phyloP scores from a whole-genome alignment of 192 early-diverging fungal genomes.

The Gonapodya prolifera region DNA sequence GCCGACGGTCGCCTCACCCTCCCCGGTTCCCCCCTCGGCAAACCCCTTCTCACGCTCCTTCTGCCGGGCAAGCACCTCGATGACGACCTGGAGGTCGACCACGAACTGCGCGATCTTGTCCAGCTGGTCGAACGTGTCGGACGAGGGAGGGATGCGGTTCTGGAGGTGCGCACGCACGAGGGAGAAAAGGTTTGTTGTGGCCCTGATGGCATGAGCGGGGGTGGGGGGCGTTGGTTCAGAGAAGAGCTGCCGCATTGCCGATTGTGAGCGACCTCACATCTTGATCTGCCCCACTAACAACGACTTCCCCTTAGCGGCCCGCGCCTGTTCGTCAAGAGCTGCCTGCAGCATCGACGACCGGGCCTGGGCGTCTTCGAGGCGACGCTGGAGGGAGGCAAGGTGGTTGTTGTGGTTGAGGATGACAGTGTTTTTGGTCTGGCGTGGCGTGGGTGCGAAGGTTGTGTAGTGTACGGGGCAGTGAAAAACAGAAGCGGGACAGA shows the following conservation, averaged over 20 bases:
- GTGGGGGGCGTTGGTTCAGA: too few species aligned
- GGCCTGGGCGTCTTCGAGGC: slow-evolving; percentile 33
- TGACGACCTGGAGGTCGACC: slow-evolving; percentile 14
- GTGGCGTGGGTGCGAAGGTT: slow-evolving; percentile 2
- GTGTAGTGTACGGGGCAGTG: neutral
- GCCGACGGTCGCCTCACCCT: neutral
- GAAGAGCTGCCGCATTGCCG: slow-evolving; percentile 5
- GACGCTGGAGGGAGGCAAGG: slow-evolving; percentile 38
- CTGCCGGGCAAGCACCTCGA: neutral
- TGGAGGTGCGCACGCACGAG: slow-evolving; percentile 44
- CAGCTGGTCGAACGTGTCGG: slow-evolving; percentile 33
- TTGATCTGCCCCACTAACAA: slow-evolving; percentile 46
- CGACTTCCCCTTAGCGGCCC: slow-evolving; percentile 37
- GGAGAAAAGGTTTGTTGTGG: slow-evolving; percentile 42
- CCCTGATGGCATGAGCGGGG: slow-evolving; percentile 18
- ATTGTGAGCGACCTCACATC: slow-evolving; percentile 32
- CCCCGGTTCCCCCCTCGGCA: neutral
- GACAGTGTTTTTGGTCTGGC: slow-evolving; percentile 41
- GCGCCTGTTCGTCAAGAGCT: slow-evolving; percentile 37
- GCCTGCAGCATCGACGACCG: slow-evolving; percentile 31
- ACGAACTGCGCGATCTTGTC: slow-evolving; percentile 53
- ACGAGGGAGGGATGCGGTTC: slow-evolving; percentile 26
- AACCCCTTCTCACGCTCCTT: neutral
- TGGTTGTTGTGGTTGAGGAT: slow-evolving; percentile 52
- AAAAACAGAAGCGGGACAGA: neutral